These are phyloP conservation scores for Rhodofomes roseus DNA, from an alignment of 1,284 basidiomycete genomes.

Conservation along the genomic window DNA sequence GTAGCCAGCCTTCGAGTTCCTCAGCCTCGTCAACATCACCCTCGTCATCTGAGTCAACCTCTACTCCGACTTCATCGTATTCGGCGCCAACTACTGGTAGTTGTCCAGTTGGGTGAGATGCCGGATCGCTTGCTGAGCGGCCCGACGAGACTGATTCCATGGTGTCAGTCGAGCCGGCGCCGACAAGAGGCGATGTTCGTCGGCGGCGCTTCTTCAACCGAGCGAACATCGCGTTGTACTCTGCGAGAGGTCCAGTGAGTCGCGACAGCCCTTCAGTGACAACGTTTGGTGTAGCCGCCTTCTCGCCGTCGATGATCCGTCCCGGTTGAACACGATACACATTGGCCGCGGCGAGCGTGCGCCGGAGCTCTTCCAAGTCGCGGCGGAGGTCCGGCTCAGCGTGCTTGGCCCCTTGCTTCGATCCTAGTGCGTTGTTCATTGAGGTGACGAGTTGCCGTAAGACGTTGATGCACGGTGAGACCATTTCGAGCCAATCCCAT, in stretches of 20 bases:
- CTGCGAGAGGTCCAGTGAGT: slow-evolving; percentile 7
- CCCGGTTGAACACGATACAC: slow-evolving; percentile 11
- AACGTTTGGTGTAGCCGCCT: slow-evolving; percentile 1
- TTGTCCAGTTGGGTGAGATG: too few species aligned
- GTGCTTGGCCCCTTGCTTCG: slow-evolving; percentile 29
- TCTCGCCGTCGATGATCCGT: slow-evolving; percentile 9
- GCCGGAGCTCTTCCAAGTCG: slow-evolving; percentile 5
- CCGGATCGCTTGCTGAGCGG: too few species aligned
- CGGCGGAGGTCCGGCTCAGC: slow-evolving; percentile 22
- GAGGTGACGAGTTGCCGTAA: slow-evolving; percentile 28
- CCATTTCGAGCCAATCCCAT: slow-evolving; percentile 37
- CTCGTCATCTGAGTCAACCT: not conserved
- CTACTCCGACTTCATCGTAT: too few species aligned
- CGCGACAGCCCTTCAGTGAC: slow-evolving; percentile 3
- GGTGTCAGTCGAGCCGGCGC: not conserved
- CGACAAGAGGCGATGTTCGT: not conserved
- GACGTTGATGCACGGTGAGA: slow-evolving; percentile 33
- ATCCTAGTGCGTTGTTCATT: slow-evolving; percentile 28
- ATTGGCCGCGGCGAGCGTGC: not conserved
- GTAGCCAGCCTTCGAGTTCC: not conserved
- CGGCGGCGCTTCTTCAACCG: not conserved
- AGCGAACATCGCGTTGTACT: slow-evolving; percentile 14
- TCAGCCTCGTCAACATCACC: not conserved
- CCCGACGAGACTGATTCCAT: too few species aligned
- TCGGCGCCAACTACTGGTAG: too few species aligned